These are phyloP conservation scores for Ascochyta koolunga DNA, from an alignment of 2,329 filamentous ascomycete genomes.

Conservation along the genomic window DNA sequence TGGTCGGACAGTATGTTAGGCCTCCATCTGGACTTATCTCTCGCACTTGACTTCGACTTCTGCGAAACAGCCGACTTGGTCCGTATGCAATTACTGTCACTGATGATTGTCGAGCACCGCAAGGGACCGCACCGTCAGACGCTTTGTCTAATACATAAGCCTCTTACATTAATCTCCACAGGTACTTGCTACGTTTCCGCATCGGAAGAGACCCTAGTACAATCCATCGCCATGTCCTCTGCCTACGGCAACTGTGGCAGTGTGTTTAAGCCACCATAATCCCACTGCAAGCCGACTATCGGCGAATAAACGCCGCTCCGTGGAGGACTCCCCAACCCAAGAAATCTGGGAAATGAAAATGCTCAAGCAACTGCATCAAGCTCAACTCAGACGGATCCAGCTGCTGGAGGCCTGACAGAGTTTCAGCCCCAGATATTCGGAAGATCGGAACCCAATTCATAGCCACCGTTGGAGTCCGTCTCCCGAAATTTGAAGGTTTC, in stretches of 20 bases:
- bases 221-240: constrained; percentile 5
- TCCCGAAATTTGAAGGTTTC: not conserved
- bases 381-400: not conserved
- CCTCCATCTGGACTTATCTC: not conserved
- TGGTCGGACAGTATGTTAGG: not conserved
- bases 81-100: not conserved
- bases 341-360: not conserved
- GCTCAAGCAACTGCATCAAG: not conserved
- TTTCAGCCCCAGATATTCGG: constrained; percentile 9
- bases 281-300: constrained; percentile 9
- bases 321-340: not conserved
- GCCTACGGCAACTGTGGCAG: constrained; percentile 16
- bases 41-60: not conserved
- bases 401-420: not conserved
- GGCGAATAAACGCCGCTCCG: constrained; percentile 4
- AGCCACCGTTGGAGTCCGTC: constrained; percentile 3
- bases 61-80: constrained; percentile 1
- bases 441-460: constrained; percentile 2
- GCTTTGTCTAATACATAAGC: not conserved
- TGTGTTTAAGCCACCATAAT: constrained; percentile 9
- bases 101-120: not conserved
- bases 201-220: constrained; percentile 2
- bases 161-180: not conserved
- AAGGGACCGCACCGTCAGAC: not conserved
- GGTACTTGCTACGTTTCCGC: constrained; percentile 1